phyloP scores from a whole-genome alignment of 2,329 filamentous ascomycete species.

The Colletotrichum chlorophyti region DNA sequence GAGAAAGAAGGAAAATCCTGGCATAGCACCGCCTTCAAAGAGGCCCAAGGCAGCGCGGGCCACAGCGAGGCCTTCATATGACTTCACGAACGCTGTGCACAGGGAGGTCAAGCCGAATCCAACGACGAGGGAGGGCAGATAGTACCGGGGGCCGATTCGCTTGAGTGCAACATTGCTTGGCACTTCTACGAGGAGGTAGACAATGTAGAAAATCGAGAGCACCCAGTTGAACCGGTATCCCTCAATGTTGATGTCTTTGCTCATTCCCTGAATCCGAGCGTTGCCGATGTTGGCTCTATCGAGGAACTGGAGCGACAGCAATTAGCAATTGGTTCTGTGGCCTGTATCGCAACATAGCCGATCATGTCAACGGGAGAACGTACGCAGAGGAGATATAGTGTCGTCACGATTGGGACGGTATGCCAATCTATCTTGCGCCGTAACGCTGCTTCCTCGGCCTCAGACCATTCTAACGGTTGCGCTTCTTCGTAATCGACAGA shows the following conservation, averaged over 20 bases:
- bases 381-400: constrained; percentile 61
- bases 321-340: not conserved
- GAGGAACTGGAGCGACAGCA: constrained; percentile 33
- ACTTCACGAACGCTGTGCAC: constrained; percentile 59
- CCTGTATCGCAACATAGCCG: no score
- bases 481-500: not conserved
- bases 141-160: constrained; percentile 57
- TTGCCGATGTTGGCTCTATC: constrained; percentile 55
- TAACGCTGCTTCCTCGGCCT: constrained; percentile 55
- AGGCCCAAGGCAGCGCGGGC: constrained; percentile 58
- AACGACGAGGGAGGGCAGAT: constrained; percentile 59
- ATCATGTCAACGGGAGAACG: constrained; percentile 34
- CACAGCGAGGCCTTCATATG: constrained; percentile 52
- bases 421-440: constrained; percentile 60
- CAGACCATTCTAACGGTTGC: constrained; percentile 46
- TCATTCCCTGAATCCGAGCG: constrained; percentile 62
- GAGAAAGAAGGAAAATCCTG: constrained; percentile 63
- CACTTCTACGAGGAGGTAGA: constrained; percentile 62
- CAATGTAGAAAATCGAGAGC: constrained; percentile 64
- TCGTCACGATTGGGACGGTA: constrained; percentile 57
- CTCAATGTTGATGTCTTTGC: constrained; percentile 52
- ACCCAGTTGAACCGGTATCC: constrained; percentile 64
- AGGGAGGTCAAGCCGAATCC: constrained; percentile 63
- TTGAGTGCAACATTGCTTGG: constrained; percentile 64
- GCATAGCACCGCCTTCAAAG: constrained; percentile 65